Base-by-base conservation (phyloP, 768 basidiomycete genomes). In the Boletellus ananas region DNA sequence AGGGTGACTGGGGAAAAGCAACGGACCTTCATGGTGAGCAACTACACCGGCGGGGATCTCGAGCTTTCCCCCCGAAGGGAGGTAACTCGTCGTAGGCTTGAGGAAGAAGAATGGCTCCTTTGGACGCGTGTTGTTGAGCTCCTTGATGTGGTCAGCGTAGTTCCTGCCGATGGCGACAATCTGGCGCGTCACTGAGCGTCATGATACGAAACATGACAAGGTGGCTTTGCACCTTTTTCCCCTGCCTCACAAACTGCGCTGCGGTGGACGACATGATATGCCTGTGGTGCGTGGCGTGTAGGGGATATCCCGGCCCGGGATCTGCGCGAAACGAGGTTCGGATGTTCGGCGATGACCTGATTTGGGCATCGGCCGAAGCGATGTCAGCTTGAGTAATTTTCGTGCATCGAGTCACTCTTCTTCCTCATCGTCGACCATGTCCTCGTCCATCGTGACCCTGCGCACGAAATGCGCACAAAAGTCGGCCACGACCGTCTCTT, bases 31-130 rank as follows among this genome's bases (percentile, higher is more conserved):
- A 65, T 98, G 85, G 59, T 98, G 95, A 18, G 87, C 86, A 4
- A 84, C 59, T 33, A 94, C 78, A 6, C 94, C 94, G 23, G 64
- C 70, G 0, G 96, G 96, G 33, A 97, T 87, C 72, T 97, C 90
- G 17, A 98, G 72, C 33, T 79, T 77, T 1, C 90, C 92, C 0
- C 89, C 90, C 14, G 82, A 81, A 18, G 74, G 61, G 20, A 97
- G 62, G 63, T 94, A 98, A 63, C 87, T 91, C 12, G 87, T 84
- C 5, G 96, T 98, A 8, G 95, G 96, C 70, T 99, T 99, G 23
- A 98, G 72, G 75, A 99, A 99, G 79, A 97, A 94, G 77, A 99
- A 97, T 0, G 96, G 96, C 64, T 97, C 94, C 65, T 84, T 89
- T 0, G 95, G 94, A 25, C 35, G 51, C 6, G 87, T 73, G 65